These are phyloP conservation scores for Aspergillus haitiensis DNA, from an alignment of 495 filamentous ascomycete species.

Conservation along the genomic window DNA sequence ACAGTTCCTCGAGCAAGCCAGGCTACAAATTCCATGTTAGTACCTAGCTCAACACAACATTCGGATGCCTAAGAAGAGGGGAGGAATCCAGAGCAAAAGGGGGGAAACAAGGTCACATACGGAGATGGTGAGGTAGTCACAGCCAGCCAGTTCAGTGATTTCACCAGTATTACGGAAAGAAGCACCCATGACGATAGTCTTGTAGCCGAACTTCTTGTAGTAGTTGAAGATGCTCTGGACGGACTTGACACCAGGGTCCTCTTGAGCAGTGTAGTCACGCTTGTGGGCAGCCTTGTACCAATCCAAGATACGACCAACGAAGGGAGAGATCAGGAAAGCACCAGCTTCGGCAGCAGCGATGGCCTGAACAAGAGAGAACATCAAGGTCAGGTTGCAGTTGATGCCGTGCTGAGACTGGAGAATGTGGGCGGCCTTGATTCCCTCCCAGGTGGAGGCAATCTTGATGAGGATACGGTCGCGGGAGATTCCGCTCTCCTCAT, in stretches of 20 bases:
- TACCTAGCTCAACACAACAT: too few species aligned
- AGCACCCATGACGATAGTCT: constrained; percentile 99
- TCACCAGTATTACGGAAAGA: constrained; percentile 95
- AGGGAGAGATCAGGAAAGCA: constrained; percentile 98
- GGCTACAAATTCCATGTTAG: constrained; percentile 52
- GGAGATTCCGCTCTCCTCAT: constrained; percentile 84
- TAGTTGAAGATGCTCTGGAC: constrained; percentile 99
- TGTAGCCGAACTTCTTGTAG: constrained; percentile 99
- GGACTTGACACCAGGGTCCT: constrained; percentile 96
- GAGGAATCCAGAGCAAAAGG: neutral
- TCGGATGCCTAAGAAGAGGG: neutral
- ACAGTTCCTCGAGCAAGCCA: constrained; percentile 89
- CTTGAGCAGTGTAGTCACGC: constrained; percentile 82
- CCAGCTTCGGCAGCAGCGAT: constrained; percentile 96
- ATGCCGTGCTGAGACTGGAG: constrained; percentile 91
- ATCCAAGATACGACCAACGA: constrained; percentile 98
- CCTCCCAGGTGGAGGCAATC: constrained; percentile 72
- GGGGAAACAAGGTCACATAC: constrained; percentile 48
- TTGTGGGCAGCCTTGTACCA: constrained; percentile 98
- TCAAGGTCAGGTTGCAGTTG: constrained; percentile 98
- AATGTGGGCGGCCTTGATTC: constrained; percentile 94
- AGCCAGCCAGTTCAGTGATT: constrained; percentile 96
- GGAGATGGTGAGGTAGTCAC: constrained; percentile 98
- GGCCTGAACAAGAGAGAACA: constrained; percentile 96
- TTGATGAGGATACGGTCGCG: constrained; percentile 81